Evolutionary conservation across 129 eudicot genomes (phyloP).

Genomic region (Chrysanthemum lavandulifolium): DNA sequence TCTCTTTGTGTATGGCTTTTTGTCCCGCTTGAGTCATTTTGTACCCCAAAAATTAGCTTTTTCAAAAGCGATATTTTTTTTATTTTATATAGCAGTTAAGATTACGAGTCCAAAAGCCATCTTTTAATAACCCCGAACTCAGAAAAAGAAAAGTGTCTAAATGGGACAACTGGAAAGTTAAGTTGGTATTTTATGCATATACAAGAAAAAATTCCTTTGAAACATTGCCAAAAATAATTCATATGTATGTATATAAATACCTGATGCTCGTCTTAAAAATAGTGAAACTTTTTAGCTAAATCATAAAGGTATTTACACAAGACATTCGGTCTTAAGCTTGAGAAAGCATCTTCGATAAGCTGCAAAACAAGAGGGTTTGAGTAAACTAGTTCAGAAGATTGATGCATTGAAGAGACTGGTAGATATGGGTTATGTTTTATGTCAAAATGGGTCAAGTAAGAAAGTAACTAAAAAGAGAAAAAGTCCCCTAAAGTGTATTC

Average conservation of each 20-base stretch:
- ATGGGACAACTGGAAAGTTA: too few relatives aligned
- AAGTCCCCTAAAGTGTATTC: too few relatives aligned
- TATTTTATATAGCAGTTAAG: too few relatives aligned
- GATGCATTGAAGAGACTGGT: not conserved
- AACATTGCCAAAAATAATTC: not conserved
- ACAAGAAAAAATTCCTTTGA: too few relatives aligned
- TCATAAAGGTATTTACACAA: constrained; percentile 77
- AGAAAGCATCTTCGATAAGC: constrained; percentile 82
- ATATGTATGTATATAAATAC: constrained; percentile 28
- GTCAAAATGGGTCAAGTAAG: not conserved
- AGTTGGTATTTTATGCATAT: too few relatives aligned
- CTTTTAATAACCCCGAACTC: too few relatives aligned
- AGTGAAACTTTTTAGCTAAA: constrained; percentile 77
- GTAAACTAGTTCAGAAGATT: not conserved
- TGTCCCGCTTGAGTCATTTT: too few relatives aligned
- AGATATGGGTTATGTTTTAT: not conserved
- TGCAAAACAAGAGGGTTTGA: constrained; percentile 24
- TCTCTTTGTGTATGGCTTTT: too few relatives aligned
- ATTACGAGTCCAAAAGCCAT: too few relatives aligned
- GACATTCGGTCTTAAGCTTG: constrained; percentile 60
- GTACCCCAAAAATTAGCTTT: too few relatives aligned
- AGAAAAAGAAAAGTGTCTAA: too few relatives aligned
- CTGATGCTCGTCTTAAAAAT: constrained; percentile 81
- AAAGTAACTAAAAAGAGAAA: not conserved
- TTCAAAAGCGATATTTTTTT: too few relatives aligned